These are phyloP conservation scores for Leccinum fallax DNA, from an alignment of 1,284 basidiomycete species.

Conservation along the genomic window DNA sequence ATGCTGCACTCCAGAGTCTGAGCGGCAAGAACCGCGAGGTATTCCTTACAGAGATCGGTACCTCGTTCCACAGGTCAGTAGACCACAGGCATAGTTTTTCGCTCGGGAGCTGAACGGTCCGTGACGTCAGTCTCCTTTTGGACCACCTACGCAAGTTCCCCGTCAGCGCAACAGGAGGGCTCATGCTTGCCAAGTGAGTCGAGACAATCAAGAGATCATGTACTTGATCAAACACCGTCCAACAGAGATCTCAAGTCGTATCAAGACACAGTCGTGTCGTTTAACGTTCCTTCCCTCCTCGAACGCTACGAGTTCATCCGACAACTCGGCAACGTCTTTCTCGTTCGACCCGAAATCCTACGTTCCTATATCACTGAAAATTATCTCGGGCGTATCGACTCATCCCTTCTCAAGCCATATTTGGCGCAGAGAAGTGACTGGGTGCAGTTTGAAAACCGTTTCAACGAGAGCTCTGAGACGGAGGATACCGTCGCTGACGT, in stretches of 20 bases:
- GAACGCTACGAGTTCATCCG: conserved; percentile 99
- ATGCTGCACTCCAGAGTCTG: conserved; percentile 71
- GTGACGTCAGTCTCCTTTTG: conserved; percentile 69
- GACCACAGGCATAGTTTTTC: background rate
- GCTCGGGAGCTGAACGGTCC: conserved; percentile 11
- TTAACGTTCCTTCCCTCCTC: conserved; percentile 80
- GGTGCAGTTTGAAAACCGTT: conserved; percentile 75
- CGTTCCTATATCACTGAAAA: conserved; percentile 92
- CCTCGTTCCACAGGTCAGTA: conserved; percentile 86
- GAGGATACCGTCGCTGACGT: conserved; percentile 45
- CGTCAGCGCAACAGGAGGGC: conserved; percentile 93
- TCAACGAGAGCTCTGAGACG: conserved; percentile 58
- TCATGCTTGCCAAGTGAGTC: conserved; percentile 95
- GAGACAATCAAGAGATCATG: conserved; percentile 2
- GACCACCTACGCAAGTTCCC: conserved; percentile 97
- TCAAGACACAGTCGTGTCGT: conserved; percentile 87
- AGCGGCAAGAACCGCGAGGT: conserved; percentile 92
- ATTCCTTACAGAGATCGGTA: conserved; percentile 92
- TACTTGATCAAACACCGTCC: conserved; percentile 5
- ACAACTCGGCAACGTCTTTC: conserved; percentile 96
- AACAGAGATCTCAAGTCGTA: conserved; percentile 93
- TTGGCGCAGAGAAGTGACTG: conserved; percentile 90
- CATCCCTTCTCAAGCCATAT: conserved; percentile 87
- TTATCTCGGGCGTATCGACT: conserved; percentile 90
- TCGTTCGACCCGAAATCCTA: conserved; percentile 90